Evolutionary conservation across 495 filamentous ascomycete genomes (phyloP).

Genomic region (Penicillium cataractarum): DNA sequence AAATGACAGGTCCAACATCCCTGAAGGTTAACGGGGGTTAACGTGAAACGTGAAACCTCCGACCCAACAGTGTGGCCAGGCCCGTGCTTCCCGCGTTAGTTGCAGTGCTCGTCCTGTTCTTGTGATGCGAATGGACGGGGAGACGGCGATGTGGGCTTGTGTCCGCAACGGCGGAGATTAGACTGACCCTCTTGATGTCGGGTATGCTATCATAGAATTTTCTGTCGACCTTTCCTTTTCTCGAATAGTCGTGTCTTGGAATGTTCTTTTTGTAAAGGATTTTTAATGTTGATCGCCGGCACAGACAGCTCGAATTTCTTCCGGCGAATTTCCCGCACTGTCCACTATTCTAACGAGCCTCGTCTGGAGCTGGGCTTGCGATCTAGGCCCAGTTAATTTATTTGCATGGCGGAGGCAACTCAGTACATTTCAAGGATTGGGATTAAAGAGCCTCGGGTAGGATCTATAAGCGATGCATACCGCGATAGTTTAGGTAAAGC

Average conservation of each 20-base stretch:
- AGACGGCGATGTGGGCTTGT: background rate
- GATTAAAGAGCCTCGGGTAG: background rate
- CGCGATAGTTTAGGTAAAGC: background rate
- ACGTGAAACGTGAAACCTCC: constrained; percentile 5
- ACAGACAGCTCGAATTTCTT: background rate
- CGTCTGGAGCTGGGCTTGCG: background rate
- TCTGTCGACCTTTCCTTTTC: background rate
- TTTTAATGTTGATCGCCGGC: constrained; percentile 1
- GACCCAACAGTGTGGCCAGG: constrained; percentile 37
- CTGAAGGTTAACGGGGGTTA: constrained; percentile 13
- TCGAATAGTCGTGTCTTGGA: background rate
- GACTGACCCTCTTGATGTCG: constrained; percentile 7
- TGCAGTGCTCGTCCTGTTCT: constrained; percentile 12
- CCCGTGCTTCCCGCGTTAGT: constrained; percentile 41
- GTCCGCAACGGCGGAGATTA: constrained; percentile 19
- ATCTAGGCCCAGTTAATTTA: constrained; percentile 12
- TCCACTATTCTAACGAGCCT: constrained; percentile 13
- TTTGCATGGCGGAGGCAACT: background rate
- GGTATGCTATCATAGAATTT: background rate
- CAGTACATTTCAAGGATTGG: background rate
- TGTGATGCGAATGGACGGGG: background rate
- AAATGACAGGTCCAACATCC: constrained; percentile 14
- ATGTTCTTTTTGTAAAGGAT: background rate
- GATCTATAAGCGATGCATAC: background rate
- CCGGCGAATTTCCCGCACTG: constrained; percentile 12